Base-by-base conservation (phyloP, 208 protist species). In the Novymonas esmeraldas region DNA sequence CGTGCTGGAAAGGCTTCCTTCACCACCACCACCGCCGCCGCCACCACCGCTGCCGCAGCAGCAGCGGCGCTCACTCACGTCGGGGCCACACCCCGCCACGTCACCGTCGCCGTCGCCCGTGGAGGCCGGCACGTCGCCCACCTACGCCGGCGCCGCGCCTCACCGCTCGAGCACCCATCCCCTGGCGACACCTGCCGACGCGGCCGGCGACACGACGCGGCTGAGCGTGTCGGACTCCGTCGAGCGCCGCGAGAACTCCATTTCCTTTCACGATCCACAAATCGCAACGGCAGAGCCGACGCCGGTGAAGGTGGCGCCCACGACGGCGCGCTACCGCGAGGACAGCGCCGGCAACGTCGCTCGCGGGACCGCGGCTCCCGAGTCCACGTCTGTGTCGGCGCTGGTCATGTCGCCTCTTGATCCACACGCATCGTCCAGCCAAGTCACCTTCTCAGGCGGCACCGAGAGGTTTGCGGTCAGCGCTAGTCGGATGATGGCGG, bases 231-330 rank as follows among this genome's bases (percentile, higher is more conserved):
- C 48, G 7, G 58, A 20, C 45, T 70, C 60, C 10, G 33, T 31
- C 3, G 48, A 64, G 9, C 34, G 55, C 42, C 56, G n/a, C 13
- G 64, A 66, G 34, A 42, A 36, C 13, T 76, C 77, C 4, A 50
- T 68, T 28, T 62, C 52, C 6, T 48, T 65, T 0, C 50, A 74
- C 41, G 79, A 84, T 18, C 73, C 71, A 31, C 50, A 73, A 14
- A 41, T 77, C 3, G 59, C 73, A 3, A 84, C 79, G 10, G 74
- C 74, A 31, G 75, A 81, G 46, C 73, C 79, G 20, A 84, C 79
- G 26, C 79, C 79, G 14, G 14, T 84, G 42, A 80, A 80, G 61
- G 11, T 39, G 22, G 44, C n/a, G 6, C 66, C 77, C 24, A 20
- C 22, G 18, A 82, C 77, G 9, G 72, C 77, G 20, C 72, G 72